These are phyloP conservation scores for Russula abietina DNA, from an alignment of 768 basidiomycete genomes.

Conservation along the genomic window DNA sequence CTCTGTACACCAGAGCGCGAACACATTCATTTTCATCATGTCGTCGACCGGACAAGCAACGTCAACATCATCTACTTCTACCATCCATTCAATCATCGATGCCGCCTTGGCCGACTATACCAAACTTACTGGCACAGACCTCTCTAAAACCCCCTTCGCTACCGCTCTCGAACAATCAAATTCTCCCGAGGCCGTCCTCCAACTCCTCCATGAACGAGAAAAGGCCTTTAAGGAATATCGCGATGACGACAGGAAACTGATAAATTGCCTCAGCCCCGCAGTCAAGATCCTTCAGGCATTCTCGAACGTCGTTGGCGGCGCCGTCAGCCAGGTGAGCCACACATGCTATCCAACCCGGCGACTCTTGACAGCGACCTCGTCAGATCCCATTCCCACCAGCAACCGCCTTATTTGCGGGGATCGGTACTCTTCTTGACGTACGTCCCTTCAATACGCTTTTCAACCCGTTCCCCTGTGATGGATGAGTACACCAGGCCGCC, in stretches of 20 bases:
- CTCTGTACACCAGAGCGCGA: too few species aligned
- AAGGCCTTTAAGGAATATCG: background rate
- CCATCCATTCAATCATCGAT: background rate
- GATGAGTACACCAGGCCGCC: background rate
- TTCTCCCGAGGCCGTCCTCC: background rate
- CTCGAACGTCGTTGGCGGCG: background rate
- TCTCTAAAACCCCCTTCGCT: background rate
- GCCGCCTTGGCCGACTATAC: background rate
- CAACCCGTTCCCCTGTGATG: background rate
- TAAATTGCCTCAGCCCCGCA: background rate
- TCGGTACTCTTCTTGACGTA: background rate
- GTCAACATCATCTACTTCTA: background rate
- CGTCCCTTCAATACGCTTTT: background rate
- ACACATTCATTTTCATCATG: background rate
- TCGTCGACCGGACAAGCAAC: too few species aligned
- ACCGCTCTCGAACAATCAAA: background rate
- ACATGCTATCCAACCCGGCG: background rate
- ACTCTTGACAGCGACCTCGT: background rate
- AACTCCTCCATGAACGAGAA: background rate
- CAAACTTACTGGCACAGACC: background rate
- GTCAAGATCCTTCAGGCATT: background rate
- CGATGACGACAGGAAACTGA: background rate
- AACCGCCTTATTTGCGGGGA: background rate
- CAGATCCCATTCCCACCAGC: background rate
- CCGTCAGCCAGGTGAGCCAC: background rate